phyloP scores from a whole-genome alignment of 352 stramenopile genomes.

The Pythium apleroticum region DNA sequence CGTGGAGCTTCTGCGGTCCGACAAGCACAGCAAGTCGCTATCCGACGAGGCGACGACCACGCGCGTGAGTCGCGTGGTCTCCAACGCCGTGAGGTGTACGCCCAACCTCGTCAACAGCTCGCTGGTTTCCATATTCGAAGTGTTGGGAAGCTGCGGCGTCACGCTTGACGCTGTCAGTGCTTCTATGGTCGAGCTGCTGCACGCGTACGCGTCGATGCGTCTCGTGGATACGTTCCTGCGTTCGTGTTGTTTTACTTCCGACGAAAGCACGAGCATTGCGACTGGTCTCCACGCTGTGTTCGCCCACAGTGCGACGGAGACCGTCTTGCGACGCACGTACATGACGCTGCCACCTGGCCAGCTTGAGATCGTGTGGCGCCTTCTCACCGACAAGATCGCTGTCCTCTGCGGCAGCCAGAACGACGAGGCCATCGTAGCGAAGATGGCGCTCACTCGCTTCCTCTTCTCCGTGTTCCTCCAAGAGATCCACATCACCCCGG shows the following conservation, averaged over 20 bases:
- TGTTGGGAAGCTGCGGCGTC: constrained; percentile 38
- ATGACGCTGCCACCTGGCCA: constrained; percentile 74
- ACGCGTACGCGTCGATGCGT: constrained; percentile 85
- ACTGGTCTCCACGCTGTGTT: constrained; percentile 58
- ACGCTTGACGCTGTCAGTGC: constrained; percentile 28
- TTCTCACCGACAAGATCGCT: constrained; percentile 58
- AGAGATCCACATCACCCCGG: constrained; percentile 77
- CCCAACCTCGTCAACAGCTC: constrained; percentile 77
- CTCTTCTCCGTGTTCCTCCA: constrained; percentile 76
- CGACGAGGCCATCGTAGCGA: constrained; percentile 12
- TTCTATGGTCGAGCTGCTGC: constrained; percentile 58
- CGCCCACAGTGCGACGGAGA: constrained; percentile 39
- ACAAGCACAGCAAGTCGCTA: constrained; percentile 1
- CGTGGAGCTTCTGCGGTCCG: constrained; percentile 28
- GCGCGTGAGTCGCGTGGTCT: constrained; percentile 50
- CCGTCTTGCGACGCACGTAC: constrained; percentile 63
- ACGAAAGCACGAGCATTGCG: constrained; percentile 16
- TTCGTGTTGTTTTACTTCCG: constrained; percentile 33
- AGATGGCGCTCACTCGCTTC: constrained; percentile 59
- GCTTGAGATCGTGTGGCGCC: constrained; percentile 70
- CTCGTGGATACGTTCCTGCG: constrained; percentile 64
- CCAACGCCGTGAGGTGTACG: constrained; percentile 64
- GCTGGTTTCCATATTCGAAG: constrained; percentile 56
- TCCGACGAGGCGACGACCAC: not conserved
- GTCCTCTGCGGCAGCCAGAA: constrained; percentile 21